Evolutionary conservation across 2,329 filamentous ascomycete species (phyloP).

Genomic region (Pestalotiopsis sp.): DNA sequence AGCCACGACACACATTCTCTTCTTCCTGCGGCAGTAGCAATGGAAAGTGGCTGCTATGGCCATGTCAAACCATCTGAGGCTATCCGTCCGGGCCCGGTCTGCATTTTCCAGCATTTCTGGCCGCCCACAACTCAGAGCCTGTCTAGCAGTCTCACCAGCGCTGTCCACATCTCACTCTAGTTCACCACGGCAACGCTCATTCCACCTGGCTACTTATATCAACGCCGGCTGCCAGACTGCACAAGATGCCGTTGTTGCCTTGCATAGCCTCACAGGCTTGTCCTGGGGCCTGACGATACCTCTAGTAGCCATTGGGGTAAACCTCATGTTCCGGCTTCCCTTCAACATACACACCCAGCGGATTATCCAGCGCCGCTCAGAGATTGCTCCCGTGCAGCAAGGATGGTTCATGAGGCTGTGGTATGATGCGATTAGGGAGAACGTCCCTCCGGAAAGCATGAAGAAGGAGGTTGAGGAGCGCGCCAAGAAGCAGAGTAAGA

Average conservation of each 20-base stretch:
- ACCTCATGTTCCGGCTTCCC: constrained; percentile 48
- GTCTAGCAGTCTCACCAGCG: background rate
- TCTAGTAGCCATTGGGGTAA: constrained; percentile 50
- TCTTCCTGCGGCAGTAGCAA: background rate
- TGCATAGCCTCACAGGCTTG: constrained; percentile 45
- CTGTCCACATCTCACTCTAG: background rate
- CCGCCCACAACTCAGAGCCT: background rate
- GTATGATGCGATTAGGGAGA: constrained; percentile 21
- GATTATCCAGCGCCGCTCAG: constrained; percentile 30
- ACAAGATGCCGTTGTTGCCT: constrained; percentile 43
- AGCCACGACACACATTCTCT: too few species aligned
- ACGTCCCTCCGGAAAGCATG: constrained; percentile 8
- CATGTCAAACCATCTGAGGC: background rate
- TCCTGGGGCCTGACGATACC: constrained; percentile 61
- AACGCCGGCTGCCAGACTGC: constrained; percentile 34
- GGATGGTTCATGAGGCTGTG: constrained; percentile 36
- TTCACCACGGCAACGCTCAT: constrained; percentile 16
- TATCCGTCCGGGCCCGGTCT: background rate
- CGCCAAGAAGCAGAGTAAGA: constrained; percentile 21
- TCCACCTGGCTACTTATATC: constrained; percentile 36
- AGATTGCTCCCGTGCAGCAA: constrained; percentile 32
- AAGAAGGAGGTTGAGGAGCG: constrained; percentile 31
- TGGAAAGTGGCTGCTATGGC: background rate
- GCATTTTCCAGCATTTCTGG: background rate
- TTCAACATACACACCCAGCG: constrained; percentile 41